Percentiles rank a stretch among this genome's conserved stretches.
phyloP scores from a whole-genome alignment of 148 eudicot genomes.

The Fagopyrum homotropicum region DNA sequence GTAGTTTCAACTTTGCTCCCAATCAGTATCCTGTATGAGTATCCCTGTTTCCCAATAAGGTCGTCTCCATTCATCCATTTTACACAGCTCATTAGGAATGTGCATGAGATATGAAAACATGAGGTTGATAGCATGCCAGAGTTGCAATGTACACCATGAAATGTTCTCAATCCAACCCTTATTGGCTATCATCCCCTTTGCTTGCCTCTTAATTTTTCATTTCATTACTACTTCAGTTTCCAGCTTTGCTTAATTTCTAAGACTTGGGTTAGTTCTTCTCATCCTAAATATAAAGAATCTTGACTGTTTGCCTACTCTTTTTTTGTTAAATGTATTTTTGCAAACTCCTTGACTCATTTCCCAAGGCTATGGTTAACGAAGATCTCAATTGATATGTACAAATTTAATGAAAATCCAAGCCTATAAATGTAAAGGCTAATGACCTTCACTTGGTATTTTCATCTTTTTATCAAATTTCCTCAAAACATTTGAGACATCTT shows the following conservation, averaged over 20 bases:
- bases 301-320: background rate
- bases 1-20: too few species aligned
- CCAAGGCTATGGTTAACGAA: slow-evolving; percentile 40
- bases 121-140: too few species aligned
- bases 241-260: slow-evolving; percentile 16
- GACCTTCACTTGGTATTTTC: background rate
- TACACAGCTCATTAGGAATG: too few species aligned
- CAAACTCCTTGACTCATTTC: slow-evolving; percentile 33
- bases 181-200: slow-evolving; percentile 10
- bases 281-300: background rate
- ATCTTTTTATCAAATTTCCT: background rate
- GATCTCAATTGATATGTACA: slow-evolving; percentile 39
- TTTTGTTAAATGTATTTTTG: slow-evolving; percentile 6
- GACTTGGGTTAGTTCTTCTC: slow-evolving; percentile 18
- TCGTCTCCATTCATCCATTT: too few species aligned
- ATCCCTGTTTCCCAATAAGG: too few species aligned
- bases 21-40: too few species aligned
- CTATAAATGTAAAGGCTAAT: slow-evolving; percentile 22
- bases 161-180: background rate
- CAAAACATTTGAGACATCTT: background rate
- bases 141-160: too few species aligned
- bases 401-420: slow-evolving; percentile 27
- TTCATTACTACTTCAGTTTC: background rate
- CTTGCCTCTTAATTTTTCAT: background rate
- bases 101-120: too few species aligned